Evolutionary conservation across 1,284 basidiomycete genomes (phyloP), one percentile per base, ranked within the genome.

Genomic region (Sphagnurus paluster): DNA sequence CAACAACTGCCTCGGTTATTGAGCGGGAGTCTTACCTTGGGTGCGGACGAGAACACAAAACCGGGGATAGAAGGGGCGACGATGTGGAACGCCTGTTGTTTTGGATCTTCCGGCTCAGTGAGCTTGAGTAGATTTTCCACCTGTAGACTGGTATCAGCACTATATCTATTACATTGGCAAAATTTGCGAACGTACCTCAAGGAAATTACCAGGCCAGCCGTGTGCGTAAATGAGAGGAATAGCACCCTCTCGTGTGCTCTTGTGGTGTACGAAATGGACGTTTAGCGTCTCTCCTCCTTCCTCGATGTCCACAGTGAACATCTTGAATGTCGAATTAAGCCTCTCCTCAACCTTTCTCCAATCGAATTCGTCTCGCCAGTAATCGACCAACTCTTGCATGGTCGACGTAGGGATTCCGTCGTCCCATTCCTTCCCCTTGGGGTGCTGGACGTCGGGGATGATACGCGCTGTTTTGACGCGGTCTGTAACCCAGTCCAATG

Each of bases 151-250:
- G 29, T 4, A 7, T 32, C 11, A 4, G 29, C 11, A n/a, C 11
- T 3, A n/a, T 5, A 5, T 21, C 21, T 3, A 6, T 21, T n/a
- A 24, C 13, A 38, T 21, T 14, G 5, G n/a, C 0, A 77, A 79
- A 2, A 8, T 24, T 25, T 11, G n/a, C n/a, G 11, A 11, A 38
- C n/a, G 36, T 23, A 25, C 36, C 36, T 38, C 21, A 6, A 38
- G 36, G 23, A 38, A 38, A 19, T 30, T 29, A 8, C 38, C 38
- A 14, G 16, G 38, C 38, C 77, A 80, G 16, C 77, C 77, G 56
- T 80, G 77, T 10, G 77, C 69, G 49, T 79, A 79, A 5, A 79
- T 55, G 20, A 80, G 55, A 4, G 78, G 77, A 23, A 80, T 71
- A 0, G 77, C 76, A 16, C 61, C 59, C 42, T 59, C 56, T 4